Evolutionary conservation across 257 asterid species (phyloP).

Genomic region (Primulina tabacum): DNA sequence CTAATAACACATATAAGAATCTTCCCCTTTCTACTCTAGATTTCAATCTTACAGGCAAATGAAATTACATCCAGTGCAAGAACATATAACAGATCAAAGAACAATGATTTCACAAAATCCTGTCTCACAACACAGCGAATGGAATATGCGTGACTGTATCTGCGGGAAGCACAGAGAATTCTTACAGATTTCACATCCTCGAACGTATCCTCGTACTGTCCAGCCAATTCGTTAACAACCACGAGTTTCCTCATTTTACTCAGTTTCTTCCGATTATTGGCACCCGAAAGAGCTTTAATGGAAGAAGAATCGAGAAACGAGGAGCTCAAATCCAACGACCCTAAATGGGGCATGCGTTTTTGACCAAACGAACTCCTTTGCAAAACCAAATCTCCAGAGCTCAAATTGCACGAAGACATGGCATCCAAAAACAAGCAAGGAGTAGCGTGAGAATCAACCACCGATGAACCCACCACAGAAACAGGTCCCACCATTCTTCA

Average conservation of each 20-base stretch:
- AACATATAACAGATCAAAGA: background rate
- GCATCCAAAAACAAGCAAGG: conserved; percentile 54
- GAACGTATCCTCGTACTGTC: conserved; percentile 61
- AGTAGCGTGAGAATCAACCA: conserved; percentile 45
- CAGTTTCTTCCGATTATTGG: conserved; percentile 34
- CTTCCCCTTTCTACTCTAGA: background rate
- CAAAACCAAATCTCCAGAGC: conserved; percentile 38
- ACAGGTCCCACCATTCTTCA: conserved; percentile 50
- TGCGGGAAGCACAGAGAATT: background rate
- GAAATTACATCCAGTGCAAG: background rate
- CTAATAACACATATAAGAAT: background rate
- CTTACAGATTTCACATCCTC: conserved; percentile 63
- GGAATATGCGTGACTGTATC: too few species aligned
- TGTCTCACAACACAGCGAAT: too few species aligned
- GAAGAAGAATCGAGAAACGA: conserved; percentile 51
- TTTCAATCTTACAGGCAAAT: background rate
- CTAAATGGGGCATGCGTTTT: conserved; percentile 37
- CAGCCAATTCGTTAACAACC: conserved; percentile 49
- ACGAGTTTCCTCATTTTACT: conserved; percentile 38
- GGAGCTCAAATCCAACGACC: conserved; percentile 46
- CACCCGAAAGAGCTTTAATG: conserved; percentile 31
- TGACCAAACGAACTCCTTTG: conserved; percentile 29
- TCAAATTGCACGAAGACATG: conserved; percentile 38
- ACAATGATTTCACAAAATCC: background rate
- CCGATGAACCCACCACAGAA: conserved; percentile 53